A percentile compares a stretch with the other conserved stretches of the same genome.
Conservation (phyloP, 2,329 filamentous ascomycete genomes). For the Apiospora pterosperma region DNA sequence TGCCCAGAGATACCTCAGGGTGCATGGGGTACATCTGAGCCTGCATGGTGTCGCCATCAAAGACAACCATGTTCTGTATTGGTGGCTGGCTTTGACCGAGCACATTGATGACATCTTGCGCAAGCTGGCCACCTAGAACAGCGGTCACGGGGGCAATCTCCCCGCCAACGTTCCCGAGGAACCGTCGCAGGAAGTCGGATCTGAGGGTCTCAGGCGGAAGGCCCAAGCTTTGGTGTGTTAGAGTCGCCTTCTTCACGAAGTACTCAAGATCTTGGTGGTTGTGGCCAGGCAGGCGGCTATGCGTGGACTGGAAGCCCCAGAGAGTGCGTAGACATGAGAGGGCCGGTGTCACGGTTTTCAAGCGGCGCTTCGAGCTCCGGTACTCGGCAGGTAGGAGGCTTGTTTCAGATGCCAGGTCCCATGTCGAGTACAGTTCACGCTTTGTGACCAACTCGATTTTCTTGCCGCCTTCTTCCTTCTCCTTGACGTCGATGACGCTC, state of each 20-base stretch:
- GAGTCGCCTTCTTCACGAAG: constrained; percentile 75
- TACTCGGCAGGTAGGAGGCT: constrained; percentile 71
- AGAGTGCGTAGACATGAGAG: constrained; percentile 84
- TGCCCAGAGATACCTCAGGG: constrained; percentile 57
- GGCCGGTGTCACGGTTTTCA: constrained; percentile 75
- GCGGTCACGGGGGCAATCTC: constrained; percentile 86
- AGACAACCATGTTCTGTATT: constrained; percentile 90
- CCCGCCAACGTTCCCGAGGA: constrained; percentile 80
- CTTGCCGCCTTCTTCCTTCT: constrained; percentile 67
- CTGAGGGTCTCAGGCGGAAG: constrained; percentile 65
- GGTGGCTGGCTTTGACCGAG: constrained; percentile 88
- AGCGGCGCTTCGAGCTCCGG: constrained; percentile 62
- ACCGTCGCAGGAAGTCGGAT: constrained; percentile 73
- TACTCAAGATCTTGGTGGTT: constrained; percentile 62
- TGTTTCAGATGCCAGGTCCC: constrained; percentile 76
- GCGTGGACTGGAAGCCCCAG: constrained; percentile 75
- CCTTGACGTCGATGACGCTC: constrained; percentile 67
- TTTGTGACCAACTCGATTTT: constrained; percentile 85
- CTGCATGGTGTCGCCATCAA: constrained; percentile 79
- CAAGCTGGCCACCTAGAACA: constrained; percentile 83
- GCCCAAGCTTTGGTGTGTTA: constrained; percentile 72
- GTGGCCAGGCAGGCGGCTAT: constrained; percentile 52
- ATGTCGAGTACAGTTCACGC: constrained; percentile 83
- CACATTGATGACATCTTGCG: constrained; percentile 97
- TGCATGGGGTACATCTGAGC: constrained; percentile 80